A percentile compares a stretch with the other conserved stretches of the same genome.
These are phyloP conservation scores for Fusarium vanettenii DNA, from an alignment of 2,329 filamentous ascomycete genomes.

Conservation along the genomic window DNA sequence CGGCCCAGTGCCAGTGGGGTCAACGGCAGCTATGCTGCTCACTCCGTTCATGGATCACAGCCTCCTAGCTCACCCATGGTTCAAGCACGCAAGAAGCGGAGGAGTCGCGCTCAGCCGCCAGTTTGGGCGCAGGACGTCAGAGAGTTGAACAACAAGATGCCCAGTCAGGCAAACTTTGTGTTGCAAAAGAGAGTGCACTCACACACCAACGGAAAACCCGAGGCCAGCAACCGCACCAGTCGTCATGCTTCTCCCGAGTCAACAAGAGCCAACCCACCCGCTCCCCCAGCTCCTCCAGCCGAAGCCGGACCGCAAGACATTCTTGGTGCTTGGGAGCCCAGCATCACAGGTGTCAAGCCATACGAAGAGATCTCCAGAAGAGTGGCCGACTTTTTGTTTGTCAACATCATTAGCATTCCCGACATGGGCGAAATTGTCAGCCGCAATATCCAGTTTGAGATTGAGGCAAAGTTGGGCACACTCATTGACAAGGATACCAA, in stretches of 20 bases:
- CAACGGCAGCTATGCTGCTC: slow-evolving; percentile 53
- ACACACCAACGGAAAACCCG: slow-evolving; percentile 54
- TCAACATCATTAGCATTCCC: slow-evolving; percentile 75
- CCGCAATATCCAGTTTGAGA: slow-evolving; percentile 82
- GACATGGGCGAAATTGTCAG: slow-evolving; percentile 72
- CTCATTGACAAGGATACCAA: slow-evolving; percentile 80
- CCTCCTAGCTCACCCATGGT: slow-evolving; percentile 47
- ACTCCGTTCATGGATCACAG: slow-evolving; percentile 37
- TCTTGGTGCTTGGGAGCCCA: slow-evolving; percentile 71
- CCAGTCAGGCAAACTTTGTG: slow-evolving; percentile 48
- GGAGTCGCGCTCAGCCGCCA: slow-evolving; percentile 53
- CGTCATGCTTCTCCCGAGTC: slow-evolving; percentile 48
- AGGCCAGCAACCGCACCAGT: slow-evolving; percentile 55
- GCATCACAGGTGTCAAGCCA: slow-evolving; percentile 77
- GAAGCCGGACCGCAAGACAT: slow-evolving; percentile 49
- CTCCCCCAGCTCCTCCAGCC: slow-evolving; percentile 1
- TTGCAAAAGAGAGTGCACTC: slow-evolving; percentile 42
- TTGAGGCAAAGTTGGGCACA: slow-evolving; percentile 92
- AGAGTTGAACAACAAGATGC: slow-evolving; percentile 49
- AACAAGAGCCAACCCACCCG: slow-evolving; percentile 35
- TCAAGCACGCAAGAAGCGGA: slow-evolving; percentile 54
- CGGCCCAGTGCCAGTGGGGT: slow-evolving; percentile 62
- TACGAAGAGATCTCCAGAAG: slow-evolving; percentile 79
- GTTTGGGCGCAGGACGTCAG: slow-evolving; percentile 61
- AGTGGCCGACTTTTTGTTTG: slow-evolving; percentile 85